Base-by-base conservation (phyloP, 352 stramenopile species). In the Globisporangium perplexum region DNA sequence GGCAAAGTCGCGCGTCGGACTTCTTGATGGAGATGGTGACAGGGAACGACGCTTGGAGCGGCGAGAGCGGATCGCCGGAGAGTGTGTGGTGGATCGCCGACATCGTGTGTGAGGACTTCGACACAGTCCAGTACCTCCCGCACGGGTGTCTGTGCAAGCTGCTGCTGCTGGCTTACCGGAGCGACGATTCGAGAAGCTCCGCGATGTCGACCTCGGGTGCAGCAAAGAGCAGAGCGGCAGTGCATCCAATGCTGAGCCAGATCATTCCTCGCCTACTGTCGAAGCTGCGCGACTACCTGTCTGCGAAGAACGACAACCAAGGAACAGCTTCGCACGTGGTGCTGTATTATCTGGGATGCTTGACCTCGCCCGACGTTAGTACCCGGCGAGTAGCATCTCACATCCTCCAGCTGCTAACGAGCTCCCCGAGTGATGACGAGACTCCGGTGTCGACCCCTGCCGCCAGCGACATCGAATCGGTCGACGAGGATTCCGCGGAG, bases 21-120 rank as follows among this genome's bases (percentile, higher is more conserved):
- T 95, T 95, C 42, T 55, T 95, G 1, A 95, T 92, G 79, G 81
- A 93, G 46, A 95, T 95, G 84, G 82, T 95, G 23, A 58, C 77
- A 11, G 76, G 63, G 41, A 66, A 72, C 38, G 53, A 83, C 55
- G 43, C 53, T 18, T 49, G 62, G 51, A 44, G 45, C 42, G 42
- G 50, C 49, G 24, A 52, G 31, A 53, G 50, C 5, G 60, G 62
- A 8, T 68, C 63, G 20, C 55, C 62, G 0, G 70, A 74, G 43
- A 79, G 67, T 38, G 68, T 73, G 8, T 91, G 71, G 77, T 95
- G 84, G 84, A 95, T 95, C 54, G 82, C 80, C 15, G 84, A 95
- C 35, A 91, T 95, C 47, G 84, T 95, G 3, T 93, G 84, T 42
- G 84, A 91, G 53, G 84, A 95, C 53, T 77, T 86, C 26, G 69